Evolutionary conservation across 768 basidiomycete genomes (phyloP), one percentile per base, ranked within the genome.

Genomic region (Clathrus columnatus): DNA sequence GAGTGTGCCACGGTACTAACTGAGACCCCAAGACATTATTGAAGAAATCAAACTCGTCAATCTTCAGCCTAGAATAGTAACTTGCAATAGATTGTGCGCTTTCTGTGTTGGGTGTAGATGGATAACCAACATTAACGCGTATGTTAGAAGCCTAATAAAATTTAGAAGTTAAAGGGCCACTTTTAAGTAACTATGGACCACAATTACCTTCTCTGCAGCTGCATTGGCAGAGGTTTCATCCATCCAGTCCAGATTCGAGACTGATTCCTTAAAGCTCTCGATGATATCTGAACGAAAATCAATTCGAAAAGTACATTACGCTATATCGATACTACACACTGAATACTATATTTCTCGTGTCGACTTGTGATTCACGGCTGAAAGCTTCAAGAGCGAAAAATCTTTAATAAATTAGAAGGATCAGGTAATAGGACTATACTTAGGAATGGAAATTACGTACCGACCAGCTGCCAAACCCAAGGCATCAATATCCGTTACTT

Each of bases 41-140:
- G 61, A 97, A 92, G 74, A 91, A 96, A 51, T 81, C 81, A 56
- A 79, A 72, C 29, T 78, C 70, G 57, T 82, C 71, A 46, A 93
- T 74, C 48, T 81, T 78, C 45, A 91, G 79, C n/a, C 70, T 69
- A 8, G 70, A 68, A 65, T 97, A 98, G 70, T 92, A 98, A 41
- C 64, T 70, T 26, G 77, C 73, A 44, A 98, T 78, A 7, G 88
- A 83, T 23, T 69, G 69, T 36, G 92, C 76, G 63, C 82, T 74
- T 17, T 73, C 74, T 1, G 89, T 93, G 67, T 98, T 78, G 1
- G 96, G 96, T 1, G 82, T 90, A 10, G 85, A 64, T 0, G 96
- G 95, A 70, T 84, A 98, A 56, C 96, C 96, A 59, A 99, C 88
- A 75, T 97, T 95, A 67, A 91, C 79, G 26, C 84, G 81, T 58